phyloP scores from a whole-genome alignment of 805 yeast species.

The Lipomyces spencermartinsiae region DNA sequence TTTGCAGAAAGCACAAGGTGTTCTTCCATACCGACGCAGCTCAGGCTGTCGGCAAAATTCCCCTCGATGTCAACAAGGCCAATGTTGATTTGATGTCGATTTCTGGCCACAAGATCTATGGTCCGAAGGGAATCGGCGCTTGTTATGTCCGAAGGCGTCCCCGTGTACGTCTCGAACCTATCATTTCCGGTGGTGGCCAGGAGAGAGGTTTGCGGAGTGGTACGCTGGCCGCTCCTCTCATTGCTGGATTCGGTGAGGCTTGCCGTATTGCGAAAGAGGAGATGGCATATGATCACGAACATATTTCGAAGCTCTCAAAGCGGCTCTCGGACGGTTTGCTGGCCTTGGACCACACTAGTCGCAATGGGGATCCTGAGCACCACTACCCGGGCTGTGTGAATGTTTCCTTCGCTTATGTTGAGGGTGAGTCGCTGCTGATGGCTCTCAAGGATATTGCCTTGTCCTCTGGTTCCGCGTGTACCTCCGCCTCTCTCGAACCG shows the following conservation, averaged over 20 bases:
- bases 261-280: slow-evolving; percentile 82
- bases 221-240: slow-evolving; percentile 94
- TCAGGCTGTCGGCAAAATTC: slow-evolving; percentile 94
- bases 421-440: slow-evolving; percentile 97
- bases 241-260: slow-evolving; percentile 97
- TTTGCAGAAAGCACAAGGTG: slow-evolving; percentile 85
- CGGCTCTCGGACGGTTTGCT: slow-evolving; percentile 76
- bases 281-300: slow-evolving; percentile 70
- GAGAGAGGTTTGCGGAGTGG: slow-evolving; percentile 98
- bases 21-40: slow-evolving; percentile 98
- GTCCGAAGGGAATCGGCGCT: slow-evolving; percentile 98
- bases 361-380: slow-evolving; percentile 80
- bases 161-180: slow-evolving; percentile 93
- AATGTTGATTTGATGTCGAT: slow-evolving; percentile 93
- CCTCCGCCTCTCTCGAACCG: slow-evolving; percentile 97
- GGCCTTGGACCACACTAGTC: slow-evolving; percentile 82
- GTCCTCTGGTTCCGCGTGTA: slow-evolving; percentile 97
- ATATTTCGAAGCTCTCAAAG: slow-evolving; percentile 72
- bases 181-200: slow-evolving; percentile 98
- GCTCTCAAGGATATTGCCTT: slow-evolving; percentile 96
- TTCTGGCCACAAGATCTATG: slow-evolving; percentile 95
- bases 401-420: slow-evolving; percentile 94
- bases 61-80: slow-evolving; percentile 88
- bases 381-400: slow-evolving; percentile 95
- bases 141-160: slow-evolving; percentile 96